These are phyloP conservation scores for Ogataea ramenticola DNA, from an alignment of 805 yeast genomes.

Conservation along the genomic window DNA sequence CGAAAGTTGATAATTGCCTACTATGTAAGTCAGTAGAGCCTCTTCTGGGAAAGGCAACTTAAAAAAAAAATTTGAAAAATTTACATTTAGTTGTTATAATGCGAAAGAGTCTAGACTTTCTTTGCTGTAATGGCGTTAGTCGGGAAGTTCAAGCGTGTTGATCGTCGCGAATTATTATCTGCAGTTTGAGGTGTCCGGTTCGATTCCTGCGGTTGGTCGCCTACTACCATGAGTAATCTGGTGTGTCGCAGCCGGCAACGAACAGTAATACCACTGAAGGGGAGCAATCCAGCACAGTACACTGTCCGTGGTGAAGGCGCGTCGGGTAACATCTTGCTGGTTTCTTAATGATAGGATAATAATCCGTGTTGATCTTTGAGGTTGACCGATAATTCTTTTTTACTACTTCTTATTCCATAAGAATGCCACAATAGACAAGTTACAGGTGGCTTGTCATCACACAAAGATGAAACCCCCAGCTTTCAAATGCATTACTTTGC, in stretches of 20 bases:
- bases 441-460: too few relatives aligned
- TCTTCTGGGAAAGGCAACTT: too few relatives aligned
- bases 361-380: conserved; percentile 12
- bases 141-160: conserved; percentile 22
- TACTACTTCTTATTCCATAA: not conserved
- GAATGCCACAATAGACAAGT: too few relatives aligned
- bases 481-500: too few relatives aligned
- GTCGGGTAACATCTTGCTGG: conserved; percentile 31
- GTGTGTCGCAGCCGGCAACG: conserved; percentile 21
- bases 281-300: conserved; percentile 39
- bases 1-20: too few relatives aligned
- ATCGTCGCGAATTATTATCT: conserved; percentile 9
- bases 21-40: too few relatives aligned
- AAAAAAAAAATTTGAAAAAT: too few relatives aligned
- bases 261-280: conserved; percentile 31
- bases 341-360: conserved; percentile 16
- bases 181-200: conserved; percentile 34
- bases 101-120: too few relatives aligned
- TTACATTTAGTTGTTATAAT: too few relatives aligned
- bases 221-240: conserved; percentile 26
- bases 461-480: too few relatives aligned
- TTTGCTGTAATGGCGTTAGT: conserved; percentile 25
- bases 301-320: conserved; percentile 35
- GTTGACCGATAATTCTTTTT: conserved; percentile 14
- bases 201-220: conserved; percentile 32